Percentiles rank a stretch among this genome's conserved stretches.
These are phyloP conservation scores for Corylus avellana DNA, from an alignment of 306 rosid species.

Conservation along the genomic window DNA sequence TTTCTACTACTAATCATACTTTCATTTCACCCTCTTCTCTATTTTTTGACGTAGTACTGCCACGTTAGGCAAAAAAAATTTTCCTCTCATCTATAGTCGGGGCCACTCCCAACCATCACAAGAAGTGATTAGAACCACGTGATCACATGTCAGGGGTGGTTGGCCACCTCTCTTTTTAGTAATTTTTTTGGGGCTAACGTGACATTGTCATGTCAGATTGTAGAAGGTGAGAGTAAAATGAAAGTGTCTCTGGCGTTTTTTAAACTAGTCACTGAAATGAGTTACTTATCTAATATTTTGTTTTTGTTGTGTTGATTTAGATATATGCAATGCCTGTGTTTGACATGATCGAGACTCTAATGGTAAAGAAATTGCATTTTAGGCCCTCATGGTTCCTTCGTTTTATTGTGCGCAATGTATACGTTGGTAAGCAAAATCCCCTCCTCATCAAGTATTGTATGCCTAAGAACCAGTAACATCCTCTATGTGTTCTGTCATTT, in stretches of 20 bases:
- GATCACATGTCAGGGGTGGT: too few relatives aligned
- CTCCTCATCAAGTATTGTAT: neutral
- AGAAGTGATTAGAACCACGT: too few relatives aligned
- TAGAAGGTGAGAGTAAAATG: too few relatives aligned
- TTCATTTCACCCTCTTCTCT: too few relatives aligned
- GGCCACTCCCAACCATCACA: too few relatives aligned
- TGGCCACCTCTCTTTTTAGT: too few relatives aligned
- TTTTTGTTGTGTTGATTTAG: slow-evolving; percentile 28
- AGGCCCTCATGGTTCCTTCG: slow-evolving; percentile 50
- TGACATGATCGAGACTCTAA: slow-evolving; percentile 72
- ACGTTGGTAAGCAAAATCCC: slow-evolving; percentile 58
- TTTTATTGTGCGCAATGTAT: slow-evolving; percentile 45
- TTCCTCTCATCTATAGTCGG: too few relatives aligned
- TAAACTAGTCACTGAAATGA: neutral
- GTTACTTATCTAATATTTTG: neutral
- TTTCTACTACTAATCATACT: neutral
- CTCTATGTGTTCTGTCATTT: neutral
- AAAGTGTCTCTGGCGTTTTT: too few relatives aligned
- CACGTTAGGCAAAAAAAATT: too few relatives aligned
- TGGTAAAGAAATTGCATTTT: slow-evolving; percentile 55
- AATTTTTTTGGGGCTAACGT: too few relatives aligned
- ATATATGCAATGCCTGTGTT: slow-evolving; percentile 86
- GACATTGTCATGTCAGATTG: too few relatives aligned
- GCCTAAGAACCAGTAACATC: neutral
- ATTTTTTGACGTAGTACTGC: too few relatives aligned